phyloP scores from a whole-genome alignment of 108 stramenopile species.

The Parietichytrium sp. region DNA sequence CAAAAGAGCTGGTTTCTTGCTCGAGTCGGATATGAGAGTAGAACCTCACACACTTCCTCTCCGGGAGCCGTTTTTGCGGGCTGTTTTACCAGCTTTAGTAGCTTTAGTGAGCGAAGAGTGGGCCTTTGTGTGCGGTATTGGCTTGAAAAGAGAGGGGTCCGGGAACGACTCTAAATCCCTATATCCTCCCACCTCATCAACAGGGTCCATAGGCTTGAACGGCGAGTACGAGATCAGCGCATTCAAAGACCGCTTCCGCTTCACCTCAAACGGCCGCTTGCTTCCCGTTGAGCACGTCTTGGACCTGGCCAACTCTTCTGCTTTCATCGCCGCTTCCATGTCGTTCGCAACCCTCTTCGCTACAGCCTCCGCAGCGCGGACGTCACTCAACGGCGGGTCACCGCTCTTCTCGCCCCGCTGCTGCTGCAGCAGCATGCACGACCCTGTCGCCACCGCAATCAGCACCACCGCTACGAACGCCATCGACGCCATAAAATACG shows the following conservation, averaged over 20 bases:
- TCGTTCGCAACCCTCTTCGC: not conserved
- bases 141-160: not conserved
- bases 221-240: not conserved
- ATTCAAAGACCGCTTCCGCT: not conserved
- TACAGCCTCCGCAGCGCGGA: not conserved
- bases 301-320: not conserved
- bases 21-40: not conserved
- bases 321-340: not conserved
- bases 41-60: not conserved
- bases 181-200: not conserved
- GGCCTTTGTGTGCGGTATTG: not conserved
- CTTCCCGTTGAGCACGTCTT: not conserved
- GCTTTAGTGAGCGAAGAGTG: not conserved
- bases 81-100: not conserved
- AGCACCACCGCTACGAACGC: not conserved
- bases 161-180: slow-evolving; percentile 13
- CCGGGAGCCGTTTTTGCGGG: not conserved
- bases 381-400: not conserved
- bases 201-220: not conserved
- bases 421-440: not conserved
- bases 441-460: not conserved
- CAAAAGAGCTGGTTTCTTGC: not conserved
- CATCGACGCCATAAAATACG: not conserved
- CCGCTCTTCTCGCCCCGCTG: not conserved
- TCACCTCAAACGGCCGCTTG: not conserved